A percentile compares a stretch with the other conserved stretches of the same genome.
Conservation (phyloP, 148 eudicot species). For the Simmondsia chinensis region DNA sequence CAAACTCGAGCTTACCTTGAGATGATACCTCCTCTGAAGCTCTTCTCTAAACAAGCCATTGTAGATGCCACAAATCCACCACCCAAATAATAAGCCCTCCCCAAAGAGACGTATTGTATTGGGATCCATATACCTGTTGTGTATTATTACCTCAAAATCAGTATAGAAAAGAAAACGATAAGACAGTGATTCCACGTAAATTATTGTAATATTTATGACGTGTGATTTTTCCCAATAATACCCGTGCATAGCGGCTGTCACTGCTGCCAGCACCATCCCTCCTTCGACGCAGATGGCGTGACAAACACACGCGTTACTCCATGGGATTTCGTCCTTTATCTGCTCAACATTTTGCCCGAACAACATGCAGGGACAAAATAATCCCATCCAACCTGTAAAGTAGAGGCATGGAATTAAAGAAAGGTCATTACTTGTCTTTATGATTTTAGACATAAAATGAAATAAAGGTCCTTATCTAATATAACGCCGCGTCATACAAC, state of each 20-base stretch:
- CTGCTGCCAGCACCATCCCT: conserved; percentile 52
- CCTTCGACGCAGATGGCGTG: conserved; percentile 71
- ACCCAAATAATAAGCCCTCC: conserved; percentile 65
- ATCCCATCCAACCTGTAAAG: conserved; percentile 53
- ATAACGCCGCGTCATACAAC: too few species aligned
- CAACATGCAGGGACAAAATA: conserved; percentile 71
- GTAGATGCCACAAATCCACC: conserved; percentile 92
- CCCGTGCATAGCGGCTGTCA: too few species aligned
- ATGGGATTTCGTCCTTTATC: conserved; percentile 37
- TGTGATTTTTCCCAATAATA: too few species aligned
- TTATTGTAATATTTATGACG: too few species aligned
- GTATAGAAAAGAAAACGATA: too few species aligned
- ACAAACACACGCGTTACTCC: conserved; percentile 49
- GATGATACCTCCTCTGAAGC: conserved; percentile 66
- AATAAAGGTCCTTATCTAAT: too few species aligned
- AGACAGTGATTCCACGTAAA: too few species aligned
- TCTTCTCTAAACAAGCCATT: conserved; percentile 57
- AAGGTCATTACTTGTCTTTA: too few species aligned
- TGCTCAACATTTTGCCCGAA: conserved; percentile 60
- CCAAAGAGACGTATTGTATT: conserved; percentile 44
- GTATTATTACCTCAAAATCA: too few species aligned
- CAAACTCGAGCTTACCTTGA: too few species aligned
- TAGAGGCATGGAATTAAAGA: too few species aligned
- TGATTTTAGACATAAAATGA: too few species aligned
- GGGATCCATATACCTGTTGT: conserved; percentile 53